Conservation (phyloP, 129 eudicot genomes). For the Centrapalus pauciflorus region DNA sequence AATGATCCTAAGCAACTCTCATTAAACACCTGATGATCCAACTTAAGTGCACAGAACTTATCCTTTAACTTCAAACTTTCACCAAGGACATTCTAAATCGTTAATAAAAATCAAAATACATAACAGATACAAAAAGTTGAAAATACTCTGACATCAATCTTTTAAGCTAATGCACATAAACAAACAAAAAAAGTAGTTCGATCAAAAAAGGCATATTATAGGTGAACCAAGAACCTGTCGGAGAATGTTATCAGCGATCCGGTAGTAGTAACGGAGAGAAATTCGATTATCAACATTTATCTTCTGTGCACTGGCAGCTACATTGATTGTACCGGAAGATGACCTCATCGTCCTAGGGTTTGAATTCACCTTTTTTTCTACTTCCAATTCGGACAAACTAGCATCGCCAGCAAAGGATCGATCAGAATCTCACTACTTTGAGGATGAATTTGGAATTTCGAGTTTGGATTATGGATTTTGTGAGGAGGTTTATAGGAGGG, state of each 20-base stretch:
- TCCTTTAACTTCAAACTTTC: background rate
- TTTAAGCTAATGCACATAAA: background rate
- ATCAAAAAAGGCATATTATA: background rate
- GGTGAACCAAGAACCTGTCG: slow-evolving; percentile 46
- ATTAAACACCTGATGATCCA: background rate
- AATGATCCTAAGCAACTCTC: background rate
- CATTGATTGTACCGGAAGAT: slow-evolving; percentile 45
- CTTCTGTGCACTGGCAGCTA: slow-evolving; percentile 58
- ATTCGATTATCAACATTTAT: slow-evolving; percentile 76
- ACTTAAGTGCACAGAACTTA: background rate
- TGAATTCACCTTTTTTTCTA: slow-evolving; percentile 14
- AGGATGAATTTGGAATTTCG: too few relatives aligned
- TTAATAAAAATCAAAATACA: background rate
- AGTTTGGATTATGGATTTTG: too few relatives aligned
- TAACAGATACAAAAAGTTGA: background rate
- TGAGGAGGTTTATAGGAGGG: too few relatives aligned
- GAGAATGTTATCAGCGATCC: slow-evolving; percentile 87
- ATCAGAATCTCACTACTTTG: too few relatives aligned
- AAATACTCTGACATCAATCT: background rate
- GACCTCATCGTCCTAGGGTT: slow-evolving; percentile 37
- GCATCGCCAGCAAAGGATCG: slow-evolving; percentile 7
- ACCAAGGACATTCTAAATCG: background rate
- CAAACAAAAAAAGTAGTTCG: background rate
- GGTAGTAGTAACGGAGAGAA: slow-evolving; percentile 61
- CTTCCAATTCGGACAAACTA: slow-evolving; percentile 9